These are phyloP conservation scores for Trichoderma atroviride DNA, from an alignment of 2,329 filamentous ascomycete genomes.

Conservation along the genomic window DNA sequence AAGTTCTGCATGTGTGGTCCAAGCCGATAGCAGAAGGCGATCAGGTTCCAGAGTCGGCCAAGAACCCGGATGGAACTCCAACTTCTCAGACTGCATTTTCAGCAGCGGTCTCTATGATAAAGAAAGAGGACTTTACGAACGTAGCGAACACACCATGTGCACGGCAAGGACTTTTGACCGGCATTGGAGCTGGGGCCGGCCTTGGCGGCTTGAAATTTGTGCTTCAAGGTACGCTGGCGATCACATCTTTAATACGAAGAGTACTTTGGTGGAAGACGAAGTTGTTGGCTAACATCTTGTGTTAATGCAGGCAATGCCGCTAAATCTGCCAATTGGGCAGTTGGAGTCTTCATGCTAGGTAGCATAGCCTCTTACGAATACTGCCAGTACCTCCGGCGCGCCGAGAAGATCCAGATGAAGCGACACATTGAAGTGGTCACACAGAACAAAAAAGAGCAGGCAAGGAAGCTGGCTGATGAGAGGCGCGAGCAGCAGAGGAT, in stretches of 20 bases:
- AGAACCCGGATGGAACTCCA: constrained; percentile 26
- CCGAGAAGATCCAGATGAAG: constrained; percentile 82
- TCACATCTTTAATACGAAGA: not conserved
- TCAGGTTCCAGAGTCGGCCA: constrained; percentile 24
- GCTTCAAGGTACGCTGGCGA: constrained; percentile 64
- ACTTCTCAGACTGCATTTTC: constrained; percentile 41
- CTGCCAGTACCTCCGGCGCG: constrained; percentile 72
- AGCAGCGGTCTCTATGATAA: constrained; percentile 69
- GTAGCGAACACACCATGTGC: constrained; percentile 83
- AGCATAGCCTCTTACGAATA: constrained; percentile 80
- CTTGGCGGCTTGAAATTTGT: constrained; percentile 75
- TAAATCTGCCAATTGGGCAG: constrained; percentile 80
- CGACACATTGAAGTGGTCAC: constrained; percentile 70
- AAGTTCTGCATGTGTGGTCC: constrained; percentile 43
- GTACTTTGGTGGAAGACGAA: not conserved
- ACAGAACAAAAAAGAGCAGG: constrained; percentile 55
- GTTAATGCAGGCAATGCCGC: constrained; percentile 36
- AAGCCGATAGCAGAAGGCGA: constrained; percentile 38
- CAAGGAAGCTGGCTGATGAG: constrained; percentile 50
- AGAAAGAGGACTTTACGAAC: constrained; percentile 67
- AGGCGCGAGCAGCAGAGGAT: constrained; percentile 38
- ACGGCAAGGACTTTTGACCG: constrained; percentile 77
- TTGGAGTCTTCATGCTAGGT: constrained; percentile 71
- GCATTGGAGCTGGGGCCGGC: constrained; percentile 77
- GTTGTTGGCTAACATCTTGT: not conserved